Evolutionary conservation across 306 rosid genomes (phyloP), one percentile per base, ranked within the genome.

Genomic region (Fragaria iinumae): DNA sequence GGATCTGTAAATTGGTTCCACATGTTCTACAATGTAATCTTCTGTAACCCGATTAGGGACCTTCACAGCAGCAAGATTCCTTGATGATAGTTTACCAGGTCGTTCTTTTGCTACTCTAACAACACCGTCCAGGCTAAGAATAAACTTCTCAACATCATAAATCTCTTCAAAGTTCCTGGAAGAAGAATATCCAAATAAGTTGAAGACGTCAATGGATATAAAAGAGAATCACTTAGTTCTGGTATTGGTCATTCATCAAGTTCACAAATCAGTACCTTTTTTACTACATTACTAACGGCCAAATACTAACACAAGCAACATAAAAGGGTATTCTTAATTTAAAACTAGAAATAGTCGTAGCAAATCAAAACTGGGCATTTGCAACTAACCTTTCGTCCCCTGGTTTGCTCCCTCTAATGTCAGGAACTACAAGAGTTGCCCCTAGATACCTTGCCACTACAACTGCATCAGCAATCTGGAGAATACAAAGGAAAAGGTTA

Each of bases 381-480:
- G 75, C 43, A 16, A 84, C 96, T 81, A 74, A 95, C 99, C 97
- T 89, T 87, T 88, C 88, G 71, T 95, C 99, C 80, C 99, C 99
- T 12, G 94, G 92, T 50, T 89, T 88, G 86, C 89, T 95, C 81
- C 99, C 99, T 87, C 99, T 83, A 64, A 95, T 91, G 72, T 95
- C 97, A 65, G 99, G 99, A 72, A 95, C 79, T 47, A 95, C 98
- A 64, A 95, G 97, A 74, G 92, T 90, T 72, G 99, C 99, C 25
- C 99, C 99, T 9, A 95, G 91, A 80, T 75, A 88, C 83, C 96
- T 90, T 72, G 97, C 93, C 86, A 95, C 99, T 9, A 95, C 89
- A 43, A 95, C 90, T 0, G 97, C 99, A 88, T 95, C 97, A 6
- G 96, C 85, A 73, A 92, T 81, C 99, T 95, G 85, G 77, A 83